Evolutionary conservation across 805 yeast genomes (phyloP), one percentile per base, ranked within the genome.

Genomic region (Candida manassasensis): DNA sequence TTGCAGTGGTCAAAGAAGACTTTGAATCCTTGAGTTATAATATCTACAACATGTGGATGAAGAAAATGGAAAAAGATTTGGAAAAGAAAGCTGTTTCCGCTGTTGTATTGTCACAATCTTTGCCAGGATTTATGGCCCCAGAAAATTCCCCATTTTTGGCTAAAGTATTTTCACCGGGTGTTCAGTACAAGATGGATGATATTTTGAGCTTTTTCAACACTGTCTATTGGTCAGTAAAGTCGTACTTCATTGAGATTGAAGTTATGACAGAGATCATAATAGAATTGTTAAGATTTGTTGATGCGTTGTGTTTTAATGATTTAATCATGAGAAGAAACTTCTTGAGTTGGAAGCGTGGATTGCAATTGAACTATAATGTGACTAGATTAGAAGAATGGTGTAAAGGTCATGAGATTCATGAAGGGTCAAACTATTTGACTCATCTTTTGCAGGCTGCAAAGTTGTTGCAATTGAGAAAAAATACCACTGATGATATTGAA

Each of bases 321-420:
- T 69, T 93, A 63, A 79, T 94, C 33, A 84, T 89, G 95, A 81
- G 96, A 67, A 78, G 96, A 61, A 83, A 81, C 64, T 94, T 90
- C 65, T 67, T 90, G 55, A 83, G 96, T 8, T 93, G 98, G 98
- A 93, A 90, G 67, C 82, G 98, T 56, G 97, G 97, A 32, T 73
- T 93, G 48, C 98, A 93, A 63, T 79, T 93, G 63, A 93, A 88
- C 59, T 93, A 93, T 66, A 93, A 93, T 59, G 94, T 89, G 36
- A 93, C 98, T 3, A 77, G 97, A 52, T 73, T 93, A 50, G 97
- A 88, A 60, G 99, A 93, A 65, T 93, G 98, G 98, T 90, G 97
- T 63, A 90, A 87, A 66, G 79, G 87, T 6, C 96, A 90, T 58
- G 89, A 84, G 35, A 77, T 93, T 43, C 83, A 84, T 34, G 96